phyloP scores from a whole-genome alignment of 495 filamentous ascomycete species.

The Bombardia bombarda region DNA sequence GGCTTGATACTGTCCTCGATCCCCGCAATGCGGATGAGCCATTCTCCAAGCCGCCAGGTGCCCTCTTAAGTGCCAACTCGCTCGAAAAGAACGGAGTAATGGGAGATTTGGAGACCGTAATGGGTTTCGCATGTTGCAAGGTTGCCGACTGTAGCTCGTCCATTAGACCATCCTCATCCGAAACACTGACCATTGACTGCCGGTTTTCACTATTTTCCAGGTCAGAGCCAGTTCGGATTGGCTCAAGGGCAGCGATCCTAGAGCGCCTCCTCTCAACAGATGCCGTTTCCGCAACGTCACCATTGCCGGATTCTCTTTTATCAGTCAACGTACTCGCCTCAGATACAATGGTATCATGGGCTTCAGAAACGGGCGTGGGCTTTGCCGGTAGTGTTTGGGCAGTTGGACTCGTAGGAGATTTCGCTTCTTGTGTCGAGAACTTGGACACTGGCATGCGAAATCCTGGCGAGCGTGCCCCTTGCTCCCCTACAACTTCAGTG shows the following conservation, averaged over 20 bases:
- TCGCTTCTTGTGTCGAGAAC: constrained; percentile 37
- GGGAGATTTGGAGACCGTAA: constrained; percentile 79
- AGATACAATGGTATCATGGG: not conserved
- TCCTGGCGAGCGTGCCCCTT: constrained; percentile 8
- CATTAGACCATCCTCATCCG: constrained; percentile 82
- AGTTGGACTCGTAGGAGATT: constrained; percentile 5
- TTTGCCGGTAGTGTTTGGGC: constrained; percentile 9
- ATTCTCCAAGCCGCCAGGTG: constrained; percentile 19
- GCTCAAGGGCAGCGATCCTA: constrained; percentile 44
- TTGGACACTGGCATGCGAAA: constrained; percentile 39
- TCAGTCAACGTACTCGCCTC: not conserved
- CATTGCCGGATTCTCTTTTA: constrained; percentile 2
- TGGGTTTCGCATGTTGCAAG: constrained; percentile 73
- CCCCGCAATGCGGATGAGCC: constrained; percentile 11
- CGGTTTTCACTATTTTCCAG: constrained; percentile 37
- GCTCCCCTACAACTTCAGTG: not conserved
- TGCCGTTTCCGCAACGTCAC: constrained; percentile 9
- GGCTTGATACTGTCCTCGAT: constrained; percentile 40
- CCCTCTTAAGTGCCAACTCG: constrained; percentile 20
- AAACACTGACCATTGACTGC: constrained; percentile 55
- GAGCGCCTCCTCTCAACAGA: constrained; percentile 21
- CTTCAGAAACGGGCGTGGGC: constrained; percentile 3
- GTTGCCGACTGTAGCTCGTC: constrained; percentile 80
- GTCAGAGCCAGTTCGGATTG: constrained; percentile 43
- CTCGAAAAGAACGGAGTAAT: constrained; percentile 56